Evolutionary conservation across 805 yeast species (phyloP), one percentile per base, ranked within the genome.

Genomic region (Starmerella apicola): DNA sequence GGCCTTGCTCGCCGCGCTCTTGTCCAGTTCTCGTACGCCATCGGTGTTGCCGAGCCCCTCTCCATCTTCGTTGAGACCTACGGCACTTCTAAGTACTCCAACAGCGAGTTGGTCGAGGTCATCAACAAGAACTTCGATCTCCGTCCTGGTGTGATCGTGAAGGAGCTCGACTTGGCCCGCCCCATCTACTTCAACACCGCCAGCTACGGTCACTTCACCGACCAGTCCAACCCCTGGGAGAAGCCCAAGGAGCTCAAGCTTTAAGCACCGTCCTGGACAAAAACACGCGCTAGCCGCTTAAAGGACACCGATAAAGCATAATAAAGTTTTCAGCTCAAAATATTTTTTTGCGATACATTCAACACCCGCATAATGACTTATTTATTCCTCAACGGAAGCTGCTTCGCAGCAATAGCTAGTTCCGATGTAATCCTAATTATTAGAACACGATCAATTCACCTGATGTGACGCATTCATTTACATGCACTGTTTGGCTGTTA

Each of bases 1-100:
- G 88, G 91, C 55, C 74, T 91, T 59, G 94, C 95, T 59, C 82
- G 81, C 71, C 85, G 99, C 74, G 94, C 86, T 50, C 76, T 91
- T 58, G 99, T 91, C 48, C 98, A 91, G 73, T 85, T 85, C 72
- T 88, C 98, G 36, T 91, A 91, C 68, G 99, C 99, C 63, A 91
- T 91, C 64, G 99, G 99, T 82, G 96, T 91, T 58, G 97, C 99
- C 57, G 97, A 91, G 71, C 99, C 99, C 61, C 78, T 91, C 64
- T 84, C 95, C 44, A 81, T 91, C 67, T 81, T 84, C 67, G 96
- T 91, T 57, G 97, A 91, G 70, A 80, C 96, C 50, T 91, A 91
- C 69, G 99, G 98, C 63, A 91, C 98, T 53, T 86, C 96, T 56
- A 76, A 82, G 66, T 73, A 79, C 73, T 63, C 88, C 43, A 81